phyloP scores from a whole-genome alignment of 208 protist genomes.

The Acanthamoeba castellanii region DNA sequence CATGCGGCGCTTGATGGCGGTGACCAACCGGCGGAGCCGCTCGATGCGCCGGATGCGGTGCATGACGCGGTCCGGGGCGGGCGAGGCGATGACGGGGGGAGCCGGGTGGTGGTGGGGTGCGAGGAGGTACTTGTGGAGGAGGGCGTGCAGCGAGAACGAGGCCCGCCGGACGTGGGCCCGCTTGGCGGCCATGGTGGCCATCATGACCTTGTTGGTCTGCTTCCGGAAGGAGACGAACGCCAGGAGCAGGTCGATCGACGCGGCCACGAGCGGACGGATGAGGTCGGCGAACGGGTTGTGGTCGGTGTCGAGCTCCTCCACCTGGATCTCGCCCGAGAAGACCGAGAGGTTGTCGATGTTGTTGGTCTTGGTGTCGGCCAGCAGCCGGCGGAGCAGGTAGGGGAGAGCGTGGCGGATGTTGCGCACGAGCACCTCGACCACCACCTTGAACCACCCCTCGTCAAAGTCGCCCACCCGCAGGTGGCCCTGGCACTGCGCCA shows the following conservation, averaged over 20 bases:
- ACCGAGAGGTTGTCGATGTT: constrained; percentile 30
- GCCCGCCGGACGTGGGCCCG: not conserved
- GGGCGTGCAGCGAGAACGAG: not conserved
- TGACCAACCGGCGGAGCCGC: not conserved
- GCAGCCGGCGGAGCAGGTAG: not conserved
- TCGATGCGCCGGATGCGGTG: not conserved
- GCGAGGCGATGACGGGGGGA: not conserved
- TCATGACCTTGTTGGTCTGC: not conserved
- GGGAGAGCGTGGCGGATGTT: not conserved
- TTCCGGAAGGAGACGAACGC: constrained; percentile 9
- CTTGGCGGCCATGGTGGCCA: not conserved
- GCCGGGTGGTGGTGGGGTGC: not conserved
- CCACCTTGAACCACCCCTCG: constrained; percentile 10
- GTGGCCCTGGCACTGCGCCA: not conserved
- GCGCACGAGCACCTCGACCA: not conserved
- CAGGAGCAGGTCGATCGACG: not conserved
- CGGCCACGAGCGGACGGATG: not conserved
- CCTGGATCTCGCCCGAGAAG: not conserved
- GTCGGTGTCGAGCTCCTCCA: not conserved
- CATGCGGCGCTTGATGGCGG: not conserved
- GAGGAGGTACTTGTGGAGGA: not conserved
- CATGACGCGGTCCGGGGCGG: not conserved
- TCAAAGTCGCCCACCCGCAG: not conserved
- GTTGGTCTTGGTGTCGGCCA: not conserved
- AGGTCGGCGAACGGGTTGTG: constrained; percentile 4